These are phyloP conservation scores for Nannizziopsis arthrosporioides DNA, from an alignment of 2,329 filamentous ascomycete species.

Conservation along the genomic window DNA sequence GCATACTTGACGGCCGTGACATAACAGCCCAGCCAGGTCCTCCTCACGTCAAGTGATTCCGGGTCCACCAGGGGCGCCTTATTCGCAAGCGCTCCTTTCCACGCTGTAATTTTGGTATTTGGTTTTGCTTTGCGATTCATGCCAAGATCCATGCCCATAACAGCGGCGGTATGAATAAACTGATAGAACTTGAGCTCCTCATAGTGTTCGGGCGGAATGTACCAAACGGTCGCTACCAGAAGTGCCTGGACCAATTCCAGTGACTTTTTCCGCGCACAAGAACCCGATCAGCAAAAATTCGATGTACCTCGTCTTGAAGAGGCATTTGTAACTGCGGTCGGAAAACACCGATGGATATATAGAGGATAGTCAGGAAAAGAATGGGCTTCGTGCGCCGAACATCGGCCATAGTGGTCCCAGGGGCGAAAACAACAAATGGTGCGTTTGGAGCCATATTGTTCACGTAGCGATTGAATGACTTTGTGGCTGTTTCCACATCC, in stretches of 20 bases:
- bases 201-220: conserved; percentile 68
- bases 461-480: conserved; percentile 47
- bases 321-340: conserved; percentile 47
- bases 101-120: conserved; percentile 23
- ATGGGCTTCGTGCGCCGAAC: conserved; percentile 48
- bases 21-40: conserved; percentile 52
- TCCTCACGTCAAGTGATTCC: conserved; percentile 45
- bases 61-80: conserved; percentile 32
- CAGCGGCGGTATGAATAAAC: conserved; percentile 65
- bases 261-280: conserved; percentile 64
- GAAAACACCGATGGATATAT: conserved; percentile 42
- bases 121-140: conserved; percentile 48
- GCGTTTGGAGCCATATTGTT: conserved; percentile 44
- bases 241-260: conserved; percentile 73
- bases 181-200: conserved; percentile 87
- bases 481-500: conserved; percentile 40
- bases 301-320: conserved; percentile 59
- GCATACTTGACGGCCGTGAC: conserved; percentile 46
- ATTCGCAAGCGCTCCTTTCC: conserved; percentile 32
- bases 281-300: conserved; percentile 60
- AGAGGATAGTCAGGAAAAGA: conserved; percentile 48
- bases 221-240: conserved; percentile 68
- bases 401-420: conserved; percentile 42
- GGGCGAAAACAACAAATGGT: conserved; percentile 47
- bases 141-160: conserved; percentile 75